Percentiles rank a stretch among this genome's conserved stretches.
Evolutionary conservation across 306 rosid genomes (phyloP).

Genomic region (Adenanthera pavonina): DNA sequence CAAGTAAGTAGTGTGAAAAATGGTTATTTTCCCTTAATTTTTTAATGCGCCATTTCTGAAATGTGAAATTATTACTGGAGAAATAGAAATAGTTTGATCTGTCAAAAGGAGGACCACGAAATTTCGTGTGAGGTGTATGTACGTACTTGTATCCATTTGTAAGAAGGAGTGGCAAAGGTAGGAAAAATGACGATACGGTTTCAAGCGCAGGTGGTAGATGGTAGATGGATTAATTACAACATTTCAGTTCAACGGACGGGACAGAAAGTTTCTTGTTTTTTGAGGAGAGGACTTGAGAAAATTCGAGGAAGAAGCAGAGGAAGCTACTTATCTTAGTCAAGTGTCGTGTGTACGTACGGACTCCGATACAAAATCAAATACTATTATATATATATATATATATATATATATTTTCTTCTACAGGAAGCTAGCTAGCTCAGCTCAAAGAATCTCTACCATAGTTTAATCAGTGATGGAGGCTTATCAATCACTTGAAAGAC

Average conservation of each 20-base stretch:
- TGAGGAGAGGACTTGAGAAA: slow-evolving; percentile 2
- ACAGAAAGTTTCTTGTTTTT: neutral
- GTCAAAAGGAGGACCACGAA: neutral
- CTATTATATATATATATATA: too few relatives aligned
- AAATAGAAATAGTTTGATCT: neutral
- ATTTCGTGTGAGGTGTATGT: neutral
- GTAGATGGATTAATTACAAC: too few relatives aligned
- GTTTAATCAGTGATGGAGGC: neutral
- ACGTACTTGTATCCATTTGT: neutral
- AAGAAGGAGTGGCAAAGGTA: neutral
- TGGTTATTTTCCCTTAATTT: neutral
- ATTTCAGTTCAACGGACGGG: neutral
- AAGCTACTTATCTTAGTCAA: slow-evolving; percentile 4
- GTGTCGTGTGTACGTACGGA: neutral
- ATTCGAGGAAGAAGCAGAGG: slow-evolving; percentile 47
- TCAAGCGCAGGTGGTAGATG: too few relatives aligned
- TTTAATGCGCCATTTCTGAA: too few relatives aligned
- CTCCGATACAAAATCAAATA: neutral
- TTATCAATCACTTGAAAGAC: slow-evolving; percentile 24
- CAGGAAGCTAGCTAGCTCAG: neutral
- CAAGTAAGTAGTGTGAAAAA: neutral
- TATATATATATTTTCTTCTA: neutral
- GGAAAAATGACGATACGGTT: too few relatives aligned
- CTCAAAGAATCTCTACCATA: too few relatives aligned
- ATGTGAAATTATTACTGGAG: too few relatives aligned